A percentile compares a stretch with the other conserved stretches of the same genome.
phyloP scores from a whole-genome alignment of 495 filamentous ascomycete species.

The Lasiosphaeria ovina region DNA sequence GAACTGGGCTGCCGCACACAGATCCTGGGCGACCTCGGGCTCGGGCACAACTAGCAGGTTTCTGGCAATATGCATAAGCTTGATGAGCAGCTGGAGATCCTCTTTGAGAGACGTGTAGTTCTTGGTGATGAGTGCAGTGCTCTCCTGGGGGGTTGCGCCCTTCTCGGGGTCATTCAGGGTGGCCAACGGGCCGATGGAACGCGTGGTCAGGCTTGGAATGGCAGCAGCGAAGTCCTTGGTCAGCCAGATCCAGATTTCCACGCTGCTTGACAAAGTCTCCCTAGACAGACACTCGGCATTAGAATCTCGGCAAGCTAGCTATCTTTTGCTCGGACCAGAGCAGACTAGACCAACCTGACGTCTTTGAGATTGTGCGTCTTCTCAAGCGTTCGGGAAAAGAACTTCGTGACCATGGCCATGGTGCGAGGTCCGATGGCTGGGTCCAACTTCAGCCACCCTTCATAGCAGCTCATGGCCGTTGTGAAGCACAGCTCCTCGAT shows the following conservation, averaged over 20 bases:
- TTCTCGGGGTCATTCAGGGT: constrained; percentile 38
- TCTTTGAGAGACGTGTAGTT: constrained; percentile 73
- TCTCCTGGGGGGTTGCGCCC: constrained; percentile 57
- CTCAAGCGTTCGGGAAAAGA: constrained; percentile 51
- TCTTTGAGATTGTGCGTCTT: constrained; percentile 53
- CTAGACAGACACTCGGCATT: constrained; percentile 28
- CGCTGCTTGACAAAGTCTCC: constrained; percentile 55
- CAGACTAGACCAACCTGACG: constrained; percentile 44
- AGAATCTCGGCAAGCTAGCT: background rate
- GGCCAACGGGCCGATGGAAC: constrained; percentile 37
- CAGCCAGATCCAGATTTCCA: constrained; percentile 72
- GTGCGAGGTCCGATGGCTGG: constrained; percentile 48
- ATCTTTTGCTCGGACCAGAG: too few relatives aligned
- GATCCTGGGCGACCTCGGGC: constrained; percentile 73
- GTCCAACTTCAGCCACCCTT: constrained; percentile 53
- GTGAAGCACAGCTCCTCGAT: constrained; percentile 57
- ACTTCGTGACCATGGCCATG: constrained; percentile 46
- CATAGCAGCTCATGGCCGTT: constrained; percentile 50
- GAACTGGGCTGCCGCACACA: constrained; percentile 74
- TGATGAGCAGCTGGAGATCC: constrained; percentile 80
- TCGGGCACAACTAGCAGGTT: constrained; percentile 78
- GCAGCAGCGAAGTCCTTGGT: constrained; percentile 37
- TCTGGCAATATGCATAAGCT: constrained; percentile 77
- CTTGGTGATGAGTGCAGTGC: constrained; percentile 71
- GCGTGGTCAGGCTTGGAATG: constrained; percentile 35